These are phyloP conservation scores for Coemansia pectinata DNA, from an alignment of 192 early-diverging fungal species.

Conservation along the genomic window DNA sequence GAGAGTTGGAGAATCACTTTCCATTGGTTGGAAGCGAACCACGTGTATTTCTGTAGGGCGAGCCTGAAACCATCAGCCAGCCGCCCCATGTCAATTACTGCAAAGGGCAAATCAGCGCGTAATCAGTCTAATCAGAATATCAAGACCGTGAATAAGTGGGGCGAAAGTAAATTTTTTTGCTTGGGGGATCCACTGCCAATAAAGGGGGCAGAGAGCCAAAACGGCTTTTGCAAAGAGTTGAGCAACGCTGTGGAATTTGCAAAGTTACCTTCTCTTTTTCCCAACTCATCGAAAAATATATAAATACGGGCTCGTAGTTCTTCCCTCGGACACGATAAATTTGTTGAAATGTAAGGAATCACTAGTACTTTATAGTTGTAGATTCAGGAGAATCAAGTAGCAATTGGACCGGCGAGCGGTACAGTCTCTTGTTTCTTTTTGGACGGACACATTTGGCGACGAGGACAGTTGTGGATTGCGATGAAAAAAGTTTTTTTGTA, in stretches of 20 bases:
- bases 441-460: not conserved
- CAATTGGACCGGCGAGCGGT: not conserved
- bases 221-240: not conserved
- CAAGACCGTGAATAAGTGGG: not conserved
- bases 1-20: not conserved
- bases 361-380: not conserved
- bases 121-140: not conserved
- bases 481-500: not conserved
- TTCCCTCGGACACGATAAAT: slow-evolving; percentile 19
- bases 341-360: slow-evolving; percentile 46
- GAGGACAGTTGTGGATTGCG: not conserved
- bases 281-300: slow-evolving; percentile 29
- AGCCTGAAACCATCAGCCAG: not conserved
- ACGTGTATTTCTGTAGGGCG: slow-evolving; percentile 4
- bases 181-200: slow-evolving; percentile 3
- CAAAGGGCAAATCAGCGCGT: not conserved
- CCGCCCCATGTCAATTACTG: slow-evolving; percentile 1
- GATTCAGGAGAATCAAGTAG: not conserved
- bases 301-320: slow-evolving; percentile 40
- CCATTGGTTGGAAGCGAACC: not conserved
- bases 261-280: slow-evolving; percentile 40
- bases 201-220: not conserved
- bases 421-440: not conserved
- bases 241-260: not conserved
- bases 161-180: slow-evolving; percentile 17